A percentile compares a stretch with the other conserved stretches of the same genome.
phyloP scores from a whole-genome alignment of 2,329 filamentous ascomycete species.

The Chalaropsis thielavioides region DNA sequence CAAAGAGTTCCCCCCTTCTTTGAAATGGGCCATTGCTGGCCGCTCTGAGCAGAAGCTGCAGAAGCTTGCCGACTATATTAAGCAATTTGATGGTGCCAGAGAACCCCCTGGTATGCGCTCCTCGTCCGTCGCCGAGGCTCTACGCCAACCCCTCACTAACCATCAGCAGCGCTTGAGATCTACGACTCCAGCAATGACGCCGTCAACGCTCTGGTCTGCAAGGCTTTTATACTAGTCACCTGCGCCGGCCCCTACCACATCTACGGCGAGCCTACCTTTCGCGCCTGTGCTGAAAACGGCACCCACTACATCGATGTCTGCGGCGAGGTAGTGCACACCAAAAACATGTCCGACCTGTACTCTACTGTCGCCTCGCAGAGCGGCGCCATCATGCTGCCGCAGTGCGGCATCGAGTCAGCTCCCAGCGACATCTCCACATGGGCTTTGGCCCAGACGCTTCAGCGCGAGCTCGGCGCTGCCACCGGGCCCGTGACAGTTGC shows the following conservation, averaged over 20 bases:
- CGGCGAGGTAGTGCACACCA: slow-evolving; percentile 44
- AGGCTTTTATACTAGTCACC: slow-evolving; percentile 41
- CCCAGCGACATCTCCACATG: slow-evolving; percentile 46
- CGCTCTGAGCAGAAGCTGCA: slow-evolving; percentile 66
- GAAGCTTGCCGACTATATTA: slow-evolving; percentile 50
- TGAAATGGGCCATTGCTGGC: slow-evolving; percentile 81
- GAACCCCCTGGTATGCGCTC: slow-evolving; percentile 45
- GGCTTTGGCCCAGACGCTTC: slow-evolving; percentile 36
- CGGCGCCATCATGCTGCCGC: slow-evolving; percentile 46
- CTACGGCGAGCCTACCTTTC: slow-evolving; percentile 45
- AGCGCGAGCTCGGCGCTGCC: slow-evolving; percentile 34
- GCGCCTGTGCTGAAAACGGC: slow-evolving; percentile 45
- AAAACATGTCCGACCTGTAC: slow-evolving; percentile 47
- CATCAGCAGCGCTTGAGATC: slow-evolving; percentile 35
- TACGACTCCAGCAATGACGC: slow-evolving; percentile 32
- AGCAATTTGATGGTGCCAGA: slow-evolving; percentile 51
- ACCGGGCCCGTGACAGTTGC: slow-evolving; percentile 42
- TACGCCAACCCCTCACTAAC: slow-evolving; percentile 2
- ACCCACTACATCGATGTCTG: slow-evolving; percentile 53
- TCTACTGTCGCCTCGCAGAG: slow-evolving; percentile 36
- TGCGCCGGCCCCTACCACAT: slow-evolving; percentile 45
- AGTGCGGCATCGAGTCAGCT: slow-evolving; percentile 47
- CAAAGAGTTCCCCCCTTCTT: slow-evolving; percentile 52
- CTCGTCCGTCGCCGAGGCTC: not conserved
- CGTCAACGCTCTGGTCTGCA: slow-evolving; percentile 37